Percentiles rank a stretch among this genome's conserved stretches.
phyloP scores from a whole-genome alignment of 495 filamentous ascomycete genomes.

The Penicillium lagena region DNA sequence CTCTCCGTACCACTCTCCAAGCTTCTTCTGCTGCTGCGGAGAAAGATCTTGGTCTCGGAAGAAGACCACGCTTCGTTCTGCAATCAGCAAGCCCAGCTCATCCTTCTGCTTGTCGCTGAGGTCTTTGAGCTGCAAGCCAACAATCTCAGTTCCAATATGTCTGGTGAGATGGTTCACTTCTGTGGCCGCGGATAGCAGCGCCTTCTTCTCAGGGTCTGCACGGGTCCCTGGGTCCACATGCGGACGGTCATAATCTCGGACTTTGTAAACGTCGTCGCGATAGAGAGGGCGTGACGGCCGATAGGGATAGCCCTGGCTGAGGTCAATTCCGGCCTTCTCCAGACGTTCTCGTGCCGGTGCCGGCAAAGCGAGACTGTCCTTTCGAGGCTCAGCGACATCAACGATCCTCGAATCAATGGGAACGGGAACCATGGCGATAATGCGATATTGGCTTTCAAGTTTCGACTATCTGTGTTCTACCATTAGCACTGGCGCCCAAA shows the following conservation, averaged over 20 bases:
- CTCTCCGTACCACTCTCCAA: slow-evolving; percentile 62
- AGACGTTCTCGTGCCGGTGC: slow-evolving; percentile 46
- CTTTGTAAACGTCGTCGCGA: slow-evolving; percentile 58
- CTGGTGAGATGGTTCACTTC: slow-evolving; percentile 59
- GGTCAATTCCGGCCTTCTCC: slow-evolving; percentile 57
- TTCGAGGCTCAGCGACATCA: slow-evolving; percentile 53
- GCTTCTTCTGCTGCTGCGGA: slow-evolving; percentile 60
- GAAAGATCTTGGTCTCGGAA: slow-evolving; percentile 67
- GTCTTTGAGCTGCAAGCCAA: slow-evolving; percentile 63
- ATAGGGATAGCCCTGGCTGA: slow-evolving; percentile 61
- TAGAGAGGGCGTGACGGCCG: slow-evolving; percentile 59
- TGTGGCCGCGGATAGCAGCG: slow-evolving; percentile 56
- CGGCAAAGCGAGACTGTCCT: slow-evolving; percentile 56
- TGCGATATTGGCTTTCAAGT: not conserved
- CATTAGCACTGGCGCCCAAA: not conserved
- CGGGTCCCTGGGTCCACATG: slow-evolving; percentile 57
- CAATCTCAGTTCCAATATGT: slow-evolving; percentile 67
- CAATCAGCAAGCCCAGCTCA: slow-evolving; percentile 65
- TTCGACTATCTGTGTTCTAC: not conserved
- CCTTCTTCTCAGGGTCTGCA: slow-evolving; percentile 62
- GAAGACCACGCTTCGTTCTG: slow-evolving; percentile 70
- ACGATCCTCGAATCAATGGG: slow-evolving; percentile 54
- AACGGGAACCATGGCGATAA: slow-evolving; percentile 30
- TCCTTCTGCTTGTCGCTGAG: slow-evolving; percentile 61
- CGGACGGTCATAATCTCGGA: slow-evolving; percentile 50